phyloP scores from a whole-genome alignment of 2,329 filamentous ascomycete species.

The Colletotrichum australisinense region DNA sequence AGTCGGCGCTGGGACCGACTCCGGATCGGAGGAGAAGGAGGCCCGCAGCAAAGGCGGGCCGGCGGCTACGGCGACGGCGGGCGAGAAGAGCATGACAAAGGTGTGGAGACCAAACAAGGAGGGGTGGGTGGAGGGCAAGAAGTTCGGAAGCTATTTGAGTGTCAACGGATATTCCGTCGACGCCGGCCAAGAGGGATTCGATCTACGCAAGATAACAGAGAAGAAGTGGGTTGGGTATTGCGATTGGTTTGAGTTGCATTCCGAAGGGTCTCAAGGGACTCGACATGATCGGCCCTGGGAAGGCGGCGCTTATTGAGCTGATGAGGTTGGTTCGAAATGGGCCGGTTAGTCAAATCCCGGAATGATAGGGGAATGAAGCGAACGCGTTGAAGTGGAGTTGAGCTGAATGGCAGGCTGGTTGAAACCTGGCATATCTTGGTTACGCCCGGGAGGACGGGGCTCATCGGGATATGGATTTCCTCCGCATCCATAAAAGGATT shows the following conservation, averaged over 20 bases:
- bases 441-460: background rate
- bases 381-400: background rate
- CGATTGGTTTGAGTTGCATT: constrained; percentile 33
- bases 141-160: constrained; percentile 45
- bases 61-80: background rate
- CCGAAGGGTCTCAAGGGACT: constrained; percentile 13
- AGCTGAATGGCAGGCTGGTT: background rate
- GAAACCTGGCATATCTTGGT: background rate
- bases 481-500: background rate
- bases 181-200: constrained; percentile 48
- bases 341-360: background rate
- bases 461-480: background rate
- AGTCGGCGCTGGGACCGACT: constrained; percentile 1
- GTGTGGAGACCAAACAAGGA: constrained; percentile 46
- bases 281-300: constrained; percentile 28
- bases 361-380: background rate
- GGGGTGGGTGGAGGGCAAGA: constrained; percentile 40
- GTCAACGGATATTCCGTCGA: constrained; percentile 53
- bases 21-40: constrained; percentile 24
- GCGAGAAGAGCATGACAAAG: constrained; percentile 21
- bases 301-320: constrained; percentile 27
- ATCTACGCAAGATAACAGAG: constrained; percentile 50
- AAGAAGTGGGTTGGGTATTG: constrained; percentile 45
- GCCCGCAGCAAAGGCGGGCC: background rate
- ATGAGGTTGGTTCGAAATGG: background rate